These are phyloP conservation scores for Cyberlindnera amylophila DNA, from an alignment of 805 yeast genomes.

Conservation along the genomic window DNA sequence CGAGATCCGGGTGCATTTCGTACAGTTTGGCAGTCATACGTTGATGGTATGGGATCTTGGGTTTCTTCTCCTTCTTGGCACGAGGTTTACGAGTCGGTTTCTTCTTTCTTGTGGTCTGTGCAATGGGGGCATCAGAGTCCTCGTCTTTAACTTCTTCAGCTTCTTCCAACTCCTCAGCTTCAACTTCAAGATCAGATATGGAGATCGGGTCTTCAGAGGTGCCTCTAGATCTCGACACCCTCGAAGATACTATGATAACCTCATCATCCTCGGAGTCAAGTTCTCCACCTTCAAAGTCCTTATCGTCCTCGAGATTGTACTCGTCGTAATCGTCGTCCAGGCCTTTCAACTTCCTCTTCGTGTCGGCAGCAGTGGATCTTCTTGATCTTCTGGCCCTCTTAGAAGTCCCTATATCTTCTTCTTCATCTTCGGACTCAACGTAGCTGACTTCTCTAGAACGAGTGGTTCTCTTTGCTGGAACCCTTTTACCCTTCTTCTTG, in stretches of 20 bases:
- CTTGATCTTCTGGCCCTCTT: slow-evolving; percentile 7
- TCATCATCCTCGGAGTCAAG: slow-evolving; percentile 28
- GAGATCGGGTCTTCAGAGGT: slow-evolving; percentile 18
- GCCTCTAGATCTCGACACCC: slow-evolving; percentile 8
- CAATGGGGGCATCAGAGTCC: slow-evolving; percentile 28
- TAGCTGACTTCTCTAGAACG: slow-evolving; percentile 6
- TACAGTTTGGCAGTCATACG: slow-evolving; percentile 65
- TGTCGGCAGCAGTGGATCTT: slow-evolving; percentile 29
- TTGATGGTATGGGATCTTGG: slow-evolving; percentile 63
- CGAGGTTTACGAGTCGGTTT: slow-evolving; percentile 20
- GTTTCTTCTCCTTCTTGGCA: slow-evolving; percentile 32
- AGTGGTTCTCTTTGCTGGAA: slow-evolving; percentile 3
- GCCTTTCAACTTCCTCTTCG: slow-evolving; percentile 25
- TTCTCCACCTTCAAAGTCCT: slow-evolving; percentile 27
- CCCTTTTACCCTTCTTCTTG: slow-evolving; percentile 6
- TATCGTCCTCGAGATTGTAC: slow-evolving; percentile 28
- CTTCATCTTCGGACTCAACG: slow-evolving; percentile 8
- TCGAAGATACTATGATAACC: slow-evolving; percentile 12
- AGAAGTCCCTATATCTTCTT: slow-evolving; percentile 3
- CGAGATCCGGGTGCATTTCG: slow-evolving; percentile 75
- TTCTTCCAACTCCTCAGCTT: slow-evolving; percentile 15
- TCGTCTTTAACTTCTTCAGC: slow-evolving; percentile 20
- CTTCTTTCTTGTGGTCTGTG: slow-evolving; percentile 15
- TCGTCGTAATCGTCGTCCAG: slow-evolving; percentile 35
- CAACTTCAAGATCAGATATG: slow-evolving; percentile 14